Conservation (phyloP, 2,329 filamentous ascomycete genomes). For the Ascomycota sp. region DNA sequence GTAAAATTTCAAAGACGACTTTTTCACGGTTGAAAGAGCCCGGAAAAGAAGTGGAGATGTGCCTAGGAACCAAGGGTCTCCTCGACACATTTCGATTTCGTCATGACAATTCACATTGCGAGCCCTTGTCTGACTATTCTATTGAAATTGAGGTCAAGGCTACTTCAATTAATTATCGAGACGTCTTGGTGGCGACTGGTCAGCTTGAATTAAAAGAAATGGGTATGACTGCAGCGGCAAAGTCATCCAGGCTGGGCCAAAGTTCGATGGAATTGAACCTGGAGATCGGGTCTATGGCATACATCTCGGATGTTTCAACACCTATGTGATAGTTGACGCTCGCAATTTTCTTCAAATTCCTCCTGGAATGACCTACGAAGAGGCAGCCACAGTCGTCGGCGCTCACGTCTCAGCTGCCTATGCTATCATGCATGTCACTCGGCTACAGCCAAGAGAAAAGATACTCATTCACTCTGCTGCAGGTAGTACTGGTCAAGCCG, state of each 20-base stretch:
- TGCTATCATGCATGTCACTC: neutral
- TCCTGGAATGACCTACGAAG: neutral
- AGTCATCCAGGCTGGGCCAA: neutral
- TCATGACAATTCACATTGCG: too few relatives aligned
- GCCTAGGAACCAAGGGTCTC: too few relatives aligned
- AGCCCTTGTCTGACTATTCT: too few relatives aligned
- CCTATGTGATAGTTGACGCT: neutral
- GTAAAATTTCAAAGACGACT: too few relatives aligned
- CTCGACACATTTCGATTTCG: too few relatives aligned
- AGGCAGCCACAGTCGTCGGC: neutral
- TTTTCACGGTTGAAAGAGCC: too few relatives aligned
- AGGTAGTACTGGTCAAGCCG: neutral
- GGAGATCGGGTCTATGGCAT: conserved; percentile 1
- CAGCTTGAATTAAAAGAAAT: too few relatives aligned
- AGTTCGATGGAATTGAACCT: neutral
- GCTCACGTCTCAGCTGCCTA: neutral
- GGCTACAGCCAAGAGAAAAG: neutral
- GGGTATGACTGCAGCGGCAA: neutral
- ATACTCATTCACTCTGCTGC: neutral
- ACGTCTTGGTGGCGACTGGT: too few relatives aligned
- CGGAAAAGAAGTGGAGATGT: too few relatives aligned
- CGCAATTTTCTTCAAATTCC: neutral
- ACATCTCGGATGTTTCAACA: neutral
- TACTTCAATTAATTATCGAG: too few relatives aligned
- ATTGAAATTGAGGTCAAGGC: too few relatives aligned